These are phyloP conservation scores for Ceratocystis huliohia DNA, from an alignment of 2,329 filamentous ascomycete species.

Conservation along the genomic window DNA sequence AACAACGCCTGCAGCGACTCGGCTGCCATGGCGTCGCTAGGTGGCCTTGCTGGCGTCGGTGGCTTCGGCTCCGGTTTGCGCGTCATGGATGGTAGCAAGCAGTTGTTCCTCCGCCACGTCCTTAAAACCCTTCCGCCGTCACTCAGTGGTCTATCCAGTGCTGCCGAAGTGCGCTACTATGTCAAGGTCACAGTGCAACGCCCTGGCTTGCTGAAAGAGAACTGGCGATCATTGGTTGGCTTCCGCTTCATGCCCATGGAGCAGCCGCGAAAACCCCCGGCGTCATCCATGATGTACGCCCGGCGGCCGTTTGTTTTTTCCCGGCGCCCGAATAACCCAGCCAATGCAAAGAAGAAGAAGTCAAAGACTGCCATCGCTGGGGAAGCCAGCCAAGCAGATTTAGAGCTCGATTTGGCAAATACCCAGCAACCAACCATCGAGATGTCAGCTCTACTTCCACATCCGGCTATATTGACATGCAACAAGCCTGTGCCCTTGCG, in stretches of 20 bases:
- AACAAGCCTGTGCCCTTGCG: constrained; percentile 74
- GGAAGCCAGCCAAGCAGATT: neutral
- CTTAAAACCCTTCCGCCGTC: constrained; percentile 82
- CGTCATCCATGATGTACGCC: constrained; percentile 71
- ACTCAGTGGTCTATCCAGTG: constrained; percentile 69
- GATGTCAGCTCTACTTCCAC: constrained; percentile 63
- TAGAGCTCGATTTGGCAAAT: constrained; percentile 19
- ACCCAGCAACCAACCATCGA: constrained; percentile 56
- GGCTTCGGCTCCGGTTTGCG: constrained; percentile 42
- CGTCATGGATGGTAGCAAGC: constrained; percentile 50
- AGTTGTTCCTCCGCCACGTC: constrained; percentile 56
- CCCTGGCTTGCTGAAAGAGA: constrained; percentile 83
- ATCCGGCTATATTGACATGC: constrained; percentile 78
- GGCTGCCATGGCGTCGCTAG: constrained; percentile 40
- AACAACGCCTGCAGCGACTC: constrained; percentile 58
- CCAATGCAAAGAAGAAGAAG: constrained; percentile 18
- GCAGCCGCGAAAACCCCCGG: constrained; percentile 56
- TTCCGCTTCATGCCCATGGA: constrained; percentile 92
- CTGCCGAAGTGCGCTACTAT: constrained; percentile 87
- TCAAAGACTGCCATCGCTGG: neutral
- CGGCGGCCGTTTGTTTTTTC: constrained; percentile 53
- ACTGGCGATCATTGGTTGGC: constrained; percentile 54
- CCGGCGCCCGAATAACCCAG: constrained; percentile 27
- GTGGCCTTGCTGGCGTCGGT: constrained; percentile 41
- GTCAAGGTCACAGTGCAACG: constrained; percentile 88